phyloP scores from a whole-genome alignment of 495 filamentous ascomycete genomes.

The Cercophora scortea region DNA sequence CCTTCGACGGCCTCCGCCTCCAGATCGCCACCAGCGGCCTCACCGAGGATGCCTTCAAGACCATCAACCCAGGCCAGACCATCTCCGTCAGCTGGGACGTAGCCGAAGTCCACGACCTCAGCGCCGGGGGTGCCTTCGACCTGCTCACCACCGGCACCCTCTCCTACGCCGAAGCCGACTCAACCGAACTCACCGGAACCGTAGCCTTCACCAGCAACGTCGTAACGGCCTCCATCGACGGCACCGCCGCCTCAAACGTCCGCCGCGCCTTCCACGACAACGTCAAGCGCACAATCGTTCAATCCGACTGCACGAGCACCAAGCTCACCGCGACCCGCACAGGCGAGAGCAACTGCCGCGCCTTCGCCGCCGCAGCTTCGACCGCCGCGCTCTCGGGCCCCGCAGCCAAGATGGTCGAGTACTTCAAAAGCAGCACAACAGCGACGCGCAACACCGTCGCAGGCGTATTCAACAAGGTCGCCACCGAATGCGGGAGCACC shows the following conservation, averaged over 20 bases:
- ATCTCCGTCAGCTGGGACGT: slow-evolving; percentile 51
- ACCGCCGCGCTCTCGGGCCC: slow-evolving; percentile 41
- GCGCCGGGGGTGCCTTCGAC: slow-evolving; percentile 38
- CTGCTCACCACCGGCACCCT: slow-evolving; percentile 41
- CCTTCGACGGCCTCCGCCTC: slow-evolving; percentile 51
- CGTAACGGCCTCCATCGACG: slow-evolving; percentile 15
- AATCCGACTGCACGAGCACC: slow-evolving; percentile 41
- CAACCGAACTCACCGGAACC: slow-evolving; percentile 37
- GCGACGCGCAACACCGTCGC: slow-evolving; percentile 41
- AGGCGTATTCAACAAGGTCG: slow-evolving; percentile 41
- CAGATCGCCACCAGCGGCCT: slow-evolving; percentile 39
- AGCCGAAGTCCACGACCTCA: slow-evolving; percentile 49
- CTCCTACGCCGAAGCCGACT: slow-evolving; percentile 41
- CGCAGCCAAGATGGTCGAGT: slow-evolving; percentile 46
- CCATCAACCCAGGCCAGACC: slow-evolving; percentile 48
- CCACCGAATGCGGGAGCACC: slow-evolving; percentile 39
- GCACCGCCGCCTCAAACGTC: slow-evolving; percentile 35
- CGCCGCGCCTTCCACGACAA: slow-evolving; percentile 30
- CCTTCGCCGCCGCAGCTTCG: slow-evolving; percentile 26
- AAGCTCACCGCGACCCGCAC: slow-evolving; percentile 31
- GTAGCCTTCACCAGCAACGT: slow-evolving; percentile 40
- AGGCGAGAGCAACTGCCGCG: slow-evolving; percentile 42
- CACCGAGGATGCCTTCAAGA: slow-evolving; percentile 43
- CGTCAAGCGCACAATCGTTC: slow-evolving; percentile 40
- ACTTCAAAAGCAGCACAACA: slow-evolving; percentile 51